A percentile compares a stretch with the other conserved stretches of the same genome.
phyloP scores from a whole-genome alignment of 306 rosid species.

The Castanopsis chinensis region DNA sequence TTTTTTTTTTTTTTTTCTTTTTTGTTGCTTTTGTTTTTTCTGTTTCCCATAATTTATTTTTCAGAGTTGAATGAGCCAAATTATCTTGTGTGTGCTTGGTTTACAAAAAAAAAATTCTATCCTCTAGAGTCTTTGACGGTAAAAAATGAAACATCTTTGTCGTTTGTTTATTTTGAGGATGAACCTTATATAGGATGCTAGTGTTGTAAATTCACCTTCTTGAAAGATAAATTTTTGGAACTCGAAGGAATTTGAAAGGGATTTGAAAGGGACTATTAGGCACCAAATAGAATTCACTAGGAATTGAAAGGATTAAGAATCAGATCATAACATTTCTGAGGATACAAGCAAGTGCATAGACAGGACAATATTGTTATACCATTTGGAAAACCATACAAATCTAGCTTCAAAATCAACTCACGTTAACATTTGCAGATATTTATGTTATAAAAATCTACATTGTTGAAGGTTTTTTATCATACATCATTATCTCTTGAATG shows the following conservation, averaged over 20 bases:
- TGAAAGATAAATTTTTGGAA: background rate
- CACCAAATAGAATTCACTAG: background rate
- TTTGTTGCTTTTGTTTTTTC: background rate
- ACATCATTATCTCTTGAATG: background rate
- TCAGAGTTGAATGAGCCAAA: too few species aligned
- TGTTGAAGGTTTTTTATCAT: conserved; percentile 4
- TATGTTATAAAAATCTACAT: background rate
- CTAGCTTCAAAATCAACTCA: background rate
- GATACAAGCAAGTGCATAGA: background rate
- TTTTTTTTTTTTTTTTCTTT: background rate
- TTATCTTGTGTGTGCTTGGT: too few species aligned
- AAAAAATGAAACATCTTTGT: background rate
- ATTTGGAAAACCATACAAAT: background rate
- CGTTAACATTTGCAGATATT: too few species aligned
- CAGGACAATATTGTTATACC: background rate
- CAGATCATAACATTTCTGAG: background rate
- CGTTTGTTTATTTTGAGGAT: background rate
- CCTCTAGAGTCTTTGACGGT: too few species aligned
- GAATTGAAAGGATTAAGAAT: background rate
- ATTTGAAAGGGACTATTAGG: background rate
- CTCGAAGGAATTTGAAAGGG: background rate
- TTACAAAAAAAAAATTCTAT: too few species aligned
- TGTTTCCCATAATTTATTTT: too few species aligned
- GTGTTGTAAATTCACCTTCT: background rate
- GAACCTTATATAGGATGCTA: background rate